phyloP scores from a whole-genome alignment of 805 yeast genomes.

The Scheffersomyces stipitis region DNA sequence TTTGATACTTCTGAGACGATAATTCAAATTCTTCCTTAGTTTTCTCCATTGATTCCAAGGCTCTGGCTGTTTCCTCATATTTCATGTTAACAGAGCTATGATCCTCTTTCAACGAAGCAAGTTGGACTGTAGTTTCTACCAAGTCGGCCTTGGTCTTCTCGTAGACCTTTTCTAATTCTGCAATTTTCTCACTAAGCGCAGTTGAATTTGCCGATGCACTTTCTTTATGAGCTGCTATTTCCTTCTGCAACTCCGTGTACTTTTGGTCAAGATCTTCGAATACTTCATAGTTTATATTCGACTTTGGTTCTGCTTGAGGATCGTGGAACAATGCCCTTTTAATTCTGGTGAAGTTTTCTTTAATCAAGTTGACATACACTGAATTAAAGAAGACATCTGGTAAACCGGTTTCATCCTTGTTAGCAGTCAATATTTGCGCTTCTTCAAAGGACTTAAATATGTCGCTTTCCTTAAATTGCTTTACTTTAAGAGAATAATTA shows the following conservation, averaged over 20 bases:
- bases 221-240: slow-evolving; percentile 21
- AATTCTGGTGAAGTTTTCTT: slow-evolving; percentile 68
- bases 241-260: slow-evolving; percentile 23
- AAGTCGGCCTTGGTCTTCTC: slow-evolving; percentile 15
- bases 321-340: slow-evolving; percentile 69
- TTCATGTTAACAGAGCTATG: slow-evolving; percentile 18
- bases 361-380: slow-evolving; percentile 61
- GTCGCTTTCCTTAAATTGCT: slow-evolving; percentile 64
- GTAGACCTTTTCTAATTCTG: slow-evolving; percentile 29
- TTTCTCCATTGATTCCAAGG: slow-evolving; percentile 24
- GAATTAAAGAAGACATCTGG: slow-evolving; percentile 78
- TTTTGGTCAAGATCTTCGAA: slow-evolving; percentile 47
- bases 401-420: slow-evolving; percentile 77
- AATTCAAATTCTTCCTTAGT: slow-evolving; percentile 30
- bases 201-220: slow-evolving; percentile 17
- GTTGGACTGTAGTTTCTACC: slow-evolving; percentile 2
- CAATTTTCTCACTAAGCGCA: slow-evolving; percentile 17
- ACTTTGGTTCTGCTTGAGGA: slow-evolving; percentile 71
- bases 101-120: slow-evolving; percentile 11
- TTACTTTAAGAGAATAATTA: slow-evolving; percentile 69
- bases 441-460: slow-evolving; percentile 58
- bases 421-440: slow-evolving; percentile 47
- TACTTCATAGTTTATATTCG: slow-evolving; percentile 61
- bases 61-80: slow-evolving; percentile 19
- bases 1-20: slow-evolving; percentile 25